A percentile compares a stretch with the other conserved stretches of the same genome.
These are phyloP conservation scores for Yamadazyma sp. DNA, from an alignment of 805 yeast genomes.

Conservation along the genomic window DNA sequence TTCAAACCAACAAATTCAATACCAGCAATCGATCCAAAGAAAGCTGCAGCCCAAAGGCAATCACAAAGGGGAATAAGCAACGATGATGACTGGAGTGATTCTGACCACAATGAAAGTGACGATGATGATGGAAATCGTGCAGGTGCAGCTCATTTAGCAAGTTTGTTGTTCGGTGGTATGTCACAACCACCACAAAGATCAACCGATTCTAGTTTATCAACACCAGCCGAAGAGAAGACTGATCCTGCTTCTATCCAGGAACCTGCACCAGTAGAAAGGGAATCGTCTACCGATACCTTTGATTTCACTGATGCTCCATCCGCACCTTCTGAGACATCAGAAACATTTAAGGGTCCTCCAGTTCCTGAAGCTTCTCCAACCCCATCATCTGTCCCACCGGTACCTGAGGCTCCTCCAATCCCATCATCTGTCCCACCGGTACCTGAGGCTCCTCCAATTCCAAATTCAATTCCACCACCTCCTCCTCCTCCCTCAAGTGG, in stretches of 20 bases:
- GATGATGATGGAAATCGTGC: conserved; percentile 48
- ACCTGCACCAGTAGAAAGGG: conserved; percentile 2
- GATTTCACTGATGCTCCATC: conserved; percentile 8
- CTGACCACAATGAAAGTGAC: conserved; percentile 36
- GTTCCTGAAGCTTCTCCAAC: conserved; percentile 10
- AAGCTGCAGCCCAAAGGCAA: conserved; percentile 67
- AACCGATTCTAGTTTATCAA: conserved; percentile 11
- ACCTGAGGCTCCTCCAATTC: conserved; percentile 20
- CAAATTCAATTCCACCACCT: conserved; percentile 27
- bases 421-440: conserved; percentile 16
- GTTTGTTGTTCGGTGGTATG: conserved; percentile 51
- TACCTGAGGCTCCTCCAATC: conserved; percentile 22
- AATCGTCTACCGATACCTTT: neutral
- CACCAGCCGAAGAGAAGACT: conserved; percentile 12
- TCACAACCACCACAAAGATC: conserved; percentile 31
- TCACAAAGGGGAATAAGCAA: conserved; percentile 59
- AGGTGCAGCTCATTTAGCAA: conserved; percentile 57
- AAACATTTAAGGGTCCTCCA: conserved; percentile 2
- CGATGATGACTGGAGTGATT: conserved; percentile 45
- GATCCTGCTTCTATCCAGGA: conserved; percentile 12
- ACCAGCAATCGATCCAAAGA: conserved; percentile 45
- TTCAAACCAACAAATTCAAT: conserved; percentile 44
- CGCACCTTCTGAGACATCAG: conserved; percentile 2
- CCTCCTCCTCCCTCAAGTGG: conserved; percentile 19
- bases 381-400: conserved; percentile 15